A percentile compares a stretch with the other conserved stretches of the same genome.
Evolutionary conservation across 2,329 filamentous ascomycete genomes (phyloP).

Genomic region (Botrytis cinerea): DNA sequence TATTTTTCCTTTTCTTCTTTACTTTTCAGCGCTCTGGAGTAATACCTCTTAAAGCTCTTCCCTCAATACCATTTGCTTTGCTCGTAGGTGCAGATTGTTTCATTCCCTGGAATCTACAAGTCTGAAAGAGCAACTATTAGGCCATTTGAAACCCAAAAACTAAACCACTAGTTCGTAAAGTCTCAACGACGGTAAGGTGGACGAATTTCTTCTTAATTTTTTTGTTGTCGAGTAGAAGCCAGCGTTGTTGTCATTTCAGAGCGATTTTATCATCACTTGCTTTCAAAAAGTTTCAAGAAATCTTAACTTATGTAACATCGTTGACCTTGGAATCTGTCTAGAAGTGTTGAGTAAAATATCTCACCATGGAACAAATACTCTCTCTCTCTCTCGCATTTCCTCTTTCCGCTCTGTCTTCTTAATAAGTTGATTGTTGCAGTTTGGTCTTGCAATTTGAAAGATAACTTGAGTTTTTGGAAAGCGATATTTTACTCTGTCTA

Average conservation of each 20-base stretch:
- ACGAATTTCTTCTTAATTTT: not conserved
- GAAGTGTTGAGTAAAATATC: not conserved
- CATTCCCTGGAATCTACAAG: too few relatives aligned
- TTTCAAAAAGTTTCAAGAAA: rapidly evolving
- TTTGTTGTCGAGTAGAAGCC: not conserved
- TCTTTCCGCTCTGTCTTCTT: not conserved
- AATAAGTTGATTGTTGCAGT: too few relatives aligned
- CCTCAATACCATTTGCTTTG: not conserved
- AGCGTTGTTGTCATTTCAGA: not conserved
- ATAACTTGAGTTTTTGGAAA: not conserved
- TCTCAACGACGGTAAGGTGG: not conserved
- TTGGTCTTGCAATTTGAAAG: not conserved
- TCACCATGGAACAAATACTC: not conserved
- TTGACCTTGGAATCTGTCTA: not conserved
- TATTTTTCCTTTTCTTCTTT: not conserved
- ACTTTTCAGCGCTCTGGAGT: not conserved
- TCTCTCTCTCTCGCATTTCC: not conserved
- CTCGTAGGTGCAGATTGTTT: rapidly evolving
- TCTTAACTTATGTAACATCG: rapidly evolving
- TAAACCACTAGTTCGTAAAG: not conserved
- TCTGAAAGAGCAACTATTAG: rapidly evolving
- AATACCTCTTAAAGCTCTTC: not conserved
- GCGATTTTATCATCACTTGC: not conserved
- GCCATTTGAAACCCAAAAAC: not conserved
- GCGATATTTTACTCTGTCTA: not conserved